Base-by-base conservation (phyloP, 2,329 filamentous ascomycete species). In the Anisogramma anomala region DNA sequence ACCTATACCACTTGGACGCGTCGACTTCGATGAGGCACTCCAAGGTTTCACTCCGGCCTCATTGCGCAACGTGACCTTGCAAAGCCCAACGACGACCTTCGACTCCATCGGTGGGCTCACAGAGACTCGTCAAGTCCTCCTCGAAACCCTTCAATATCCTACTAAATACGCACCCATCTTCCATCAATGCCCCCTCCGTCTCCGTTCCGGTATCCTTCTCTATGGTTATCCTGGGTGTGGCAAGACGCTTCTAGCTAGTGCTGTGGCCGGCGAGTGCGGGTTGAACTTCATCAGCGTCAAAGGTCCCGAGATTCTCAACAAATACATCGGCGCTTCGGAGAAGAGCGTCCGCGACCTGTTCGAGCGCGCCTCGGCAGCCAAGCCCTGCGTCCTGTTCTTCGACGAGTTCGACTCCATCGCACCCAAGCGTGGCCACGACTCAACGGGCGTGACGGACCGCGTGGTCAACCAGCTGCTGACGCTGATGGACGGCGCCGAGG, bases 201-300 rank as follows among this genome's bases (percentile, higher is more conserved):
- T 98, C 4, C 85, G 91, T 9, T 96, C 89, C 6, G 91, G 91
- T 39, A 71, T 98, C 2, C 71, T 98, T 3, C 72, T 98, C 0
- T 98, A 98, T 57, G 91, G 91, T 20, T 96, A 84, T 54, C 91
- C 91, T 0, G 91, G 91, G 2, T 96, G 91, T 55, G 93, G 93
- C 47, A 98, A 98, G 64, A 98, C 91, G 0, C 72, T 98, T 7
- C 76, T 98, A 8, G 91, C 93, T 15, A 94, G 85, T 43, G 91
- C 91, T 0, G 89, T 98, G n/a, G 91, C 93, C 10, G 89, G 89
- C 42, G 91, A 98, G 64, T 96, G 89, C 55, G 89, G 89, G 0
- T 77, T 98, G 46, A 98, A 98, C 61, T 98, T 98, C 62, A 98
- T 98, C 61, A 88, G 82, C 30, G 91, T 98, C 55, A 98, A 98